phyloP scores from a whole-genome alignment of 371 early-diverging fungal genomes.

The Thermomucor indicae-seudaticae region DNA sequence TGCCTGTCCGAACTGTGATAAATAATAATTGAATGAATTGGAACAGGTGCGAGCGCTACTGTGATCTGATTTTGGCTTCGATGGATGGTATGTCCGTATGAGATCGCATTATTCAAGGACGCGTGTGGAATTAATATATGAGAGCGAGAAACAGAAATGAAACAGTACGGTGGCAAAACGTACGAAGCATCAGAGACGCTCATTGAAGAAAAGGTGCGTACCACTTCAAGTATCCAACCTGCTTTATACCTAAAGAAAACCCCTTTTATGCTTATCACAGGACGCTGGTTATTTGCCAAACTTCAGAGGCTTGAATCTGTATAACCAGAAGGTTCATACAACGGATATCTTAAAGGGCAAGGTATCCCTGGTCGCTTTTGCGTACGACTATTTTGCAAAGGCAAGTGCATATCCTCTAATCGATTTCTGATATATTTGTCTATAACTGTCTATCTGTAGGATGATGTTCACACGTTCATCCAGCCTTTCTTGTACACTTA shows the following conservation, averaged over 20 bases:
- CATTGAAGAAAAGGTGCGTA: slow-evolving; percentile 43
- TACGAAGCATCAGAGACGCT: slow-evolving; percentile 57
- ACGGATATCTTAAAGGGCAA: slow-evolving; percentile 53
- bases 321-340: slow-evolving; percentile 50
- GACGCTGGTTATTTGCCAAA: slow-evolving; percentile 70
- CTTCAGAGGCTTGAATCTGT: slow-evolving; percentile 55
- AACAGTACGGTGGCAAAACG: slow-evolving; percentile 60
- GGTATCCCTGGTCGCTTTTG: slow-evolving; percentile 64
- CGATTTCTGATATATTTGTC: too few relatives aligned
- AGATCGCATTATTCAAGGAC: slow-evolving; percentile 66
- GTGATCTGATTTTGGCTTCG: too few relatives aligned
- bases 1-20: too few relatives aligned
- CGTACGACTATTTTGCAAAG: slow-evolving; percentile 72
- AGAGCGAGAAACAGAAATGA: slow-evolving; percentile 58
- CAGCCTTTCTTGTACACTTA: slow-evolving; percentile 51
- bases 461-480: slow-evolving; percentile 54
- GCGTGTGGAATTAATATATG: slow-evolving; percentile 39
- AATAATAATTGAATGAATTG: too few relatives aligned
- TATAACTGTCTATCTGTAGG: too few relatives aligned
- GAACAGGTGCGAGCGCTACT: slow-evolving; percentile 48
- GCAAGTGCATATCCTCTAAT: slow-evolving; percentile 14
- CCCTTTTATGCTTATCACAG: slow-evolving; percentile 12
- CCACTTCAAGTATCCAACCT: too few relatives aligned
- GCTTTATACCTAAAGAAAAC: neutral
- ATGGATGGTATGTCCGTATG: too few relatives aligned